A percentile compares a stretch with the other conserved stretches of the same genome.
Conservation (phyloP, 1,139 yeast species). For the Taiozyma sp. region DNA sequence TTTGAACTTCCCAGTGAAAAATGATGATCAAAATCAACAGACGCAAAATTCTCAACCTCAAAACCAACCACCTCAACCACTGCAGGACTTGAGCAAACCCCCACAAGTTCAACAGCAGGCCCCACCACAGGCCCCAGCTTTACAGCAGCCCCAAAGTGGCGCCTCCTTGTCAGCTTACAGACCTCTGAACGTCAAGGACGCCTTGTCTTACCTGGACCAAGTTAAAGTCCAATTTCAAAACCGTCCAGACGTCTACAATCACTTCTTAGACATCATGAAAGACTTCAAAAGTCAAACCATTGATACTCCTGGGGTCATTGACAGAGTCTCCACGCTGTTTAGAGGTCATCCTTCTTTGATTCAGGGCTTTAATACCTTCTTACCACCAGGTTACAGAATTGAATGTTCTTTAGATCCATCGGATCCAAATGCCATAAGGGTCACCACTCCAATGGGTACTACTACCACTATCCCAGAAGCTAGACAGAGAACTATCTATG, state of each 20-base stretch:
- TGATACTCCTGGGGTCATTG: slow-evolving; percentile 98
- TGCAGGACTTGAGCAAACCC: slow-evolving; percentile 7
- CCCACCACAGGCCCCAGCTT: slow-evolving; percentile 16
- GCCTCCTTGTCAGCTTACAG: slow-evolving; percentile 48
- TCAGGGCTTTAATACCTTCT: slow-evolving; percentile 94
- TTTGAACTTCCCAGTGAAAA: slow-evolving; percentile 11
- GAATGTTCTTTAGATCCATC: slow-evolving; percentile 88
- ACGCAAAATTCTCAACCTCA: slow-evolving; percentile 20
- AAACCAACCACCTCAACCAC: slow-evolving; percentile 17
- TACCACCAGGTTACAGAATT: slow-evolving; percentile 95
- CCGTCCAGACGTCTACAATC: slow-evolving; percentile 95
- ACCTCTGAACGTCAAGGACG: slow-evolving; percentile 94
- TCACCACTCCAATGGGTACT: slow-evolving; percentile 93
- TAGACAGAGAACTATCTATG: slow-evolving; percentile 9
- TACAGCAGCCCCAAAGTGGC: slow-evolving; percentile 10
- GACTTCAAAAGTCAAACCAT: slow-evolving; percentile 95
- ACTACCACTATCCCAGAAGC: slow-evolving; percentile 34
- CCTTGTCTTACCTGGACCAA: slow-evolving; percentile 90
- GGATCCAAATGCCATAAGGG: slow-evolving; percentile 90
- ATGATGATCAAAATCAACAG: slow-evolving; percentile 17
- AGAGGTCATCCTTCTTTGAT: slow-evolving; percentile 90
- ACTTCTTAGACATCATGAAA: slow-evolving; percentile 95
- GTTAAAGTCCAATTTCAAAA: slow-evolving; percentile 89
- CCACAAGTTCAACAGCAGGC: slow-evolving; percentile 14
- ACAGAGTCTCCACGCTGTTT: slow-evolving; percentile 84